Conservation (phyloP, 176 grass and related monocot species). For the Rhynchospora pubera region DNA sequence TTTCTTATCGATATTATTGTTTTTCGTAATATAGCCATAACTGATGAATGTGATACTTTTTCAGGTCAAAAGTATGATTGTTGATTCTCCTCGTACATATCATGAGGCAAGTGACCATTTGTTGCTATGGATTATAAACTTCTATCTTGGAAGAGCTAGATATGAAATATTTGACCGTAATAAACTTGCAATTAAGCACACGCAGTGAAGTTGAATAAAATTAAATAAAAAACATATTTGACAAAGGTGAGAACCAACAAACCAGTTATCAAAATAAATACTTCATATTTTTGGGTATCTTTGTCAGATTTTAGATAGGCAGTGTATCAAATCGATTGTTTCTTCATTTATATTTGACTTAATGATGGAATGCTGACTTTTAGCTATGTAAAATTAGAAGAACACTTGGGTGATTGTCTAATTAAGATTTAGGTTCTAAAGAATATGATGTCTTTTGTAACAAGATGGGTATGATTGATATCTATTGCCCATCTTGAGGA, state of each 20-base stretch:
- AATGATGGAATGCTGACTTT: too few relatives aligned
- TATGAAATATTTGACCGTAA: neutral
- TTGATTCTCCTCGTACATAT: slow-evolving; percentile 92
- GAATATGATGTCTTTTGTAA: too few relatives aligned
- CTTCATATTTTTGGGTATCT: neutral
- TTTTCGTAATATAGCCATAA: neutral
- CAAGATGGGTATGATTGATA: too few relatives aligned
- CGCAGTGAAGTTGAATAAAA: neutral
- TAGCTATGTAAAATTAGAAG: too few relatives aligned
- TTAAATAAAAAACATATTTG: neutral
- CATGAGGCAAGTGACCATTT: slow-evolving; percentile 49
- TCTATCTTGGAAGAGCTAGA: neutral
- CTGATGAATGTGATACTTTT: neutral
- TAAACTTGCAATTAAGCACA: neutral
- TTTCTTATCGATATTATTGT: slow-evolving; percentile 13
- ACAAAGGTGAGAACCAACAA: neutral
- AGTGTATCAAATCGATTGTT: too few relatives aligned
- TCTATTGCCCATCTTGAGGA: too few relatives aligned
- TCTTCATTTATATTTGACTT: too few relatives aligned
- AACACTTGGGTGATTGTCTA: too few relatives aligned
- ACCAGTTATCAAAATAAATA: neutral
- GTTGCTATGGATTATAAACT: slow-evolving; percentile 3
- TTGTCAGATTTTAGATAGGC: too few relatives aligned
- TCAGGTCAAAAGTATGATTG: slow-evolving; percentile 77
- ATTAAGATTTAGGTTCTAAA: too few relatives aligned